Percentiles rank a stretch among this genome's conserved stretches.
These are phyloP conservation scores for Raphidocelis subcapitata DNA, from an alignment of 139 green algal species.

Conservation along the genomic window DNA sequence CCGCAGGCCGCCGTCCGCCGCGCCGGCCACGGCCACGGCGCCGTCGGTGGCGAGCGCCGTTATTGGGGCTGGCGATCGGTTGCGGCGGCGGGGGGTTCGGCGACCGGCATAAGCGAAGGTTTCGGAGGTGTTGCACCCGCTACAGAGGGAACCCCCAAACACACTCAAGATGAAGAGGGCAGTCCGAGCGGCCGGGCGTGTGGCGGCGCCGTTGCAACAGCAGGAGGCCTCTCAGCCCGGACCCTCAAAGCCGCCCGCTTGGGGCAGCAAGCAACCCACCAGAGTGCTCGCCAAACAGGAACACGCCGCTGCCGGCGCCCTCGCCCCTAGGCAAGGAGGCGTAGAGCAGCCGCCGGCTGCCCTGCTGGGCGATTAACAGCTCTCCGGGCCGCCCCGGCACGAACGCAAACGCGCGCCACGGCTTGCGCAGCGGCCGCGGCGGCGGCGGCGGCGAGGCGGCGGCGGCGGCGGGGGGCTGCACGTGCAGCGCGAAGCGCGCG, in stretches of 20 bases:
- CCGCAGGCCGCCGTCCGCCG: conserved; percentile 1
- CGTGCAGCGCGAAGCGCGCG: conserved; percentile 13
- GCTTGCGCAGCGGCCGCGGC: neutral
- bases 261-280: too few species aligned
- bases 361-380: conserved; percentile 11
- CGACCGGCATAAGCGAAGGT: neutral
- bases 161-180: neutral
- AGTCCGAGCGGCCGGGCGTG: too few species aligned
- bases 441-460: neutral
- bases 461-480: neutral
- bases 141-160: neutral
- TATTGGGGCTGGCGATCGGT: neutral
- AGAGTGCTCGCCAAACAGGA: conserved; percentile 19
- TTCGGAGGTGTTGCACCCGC: neutral
- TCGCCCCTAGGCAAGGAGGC: conserved; percentile 4
- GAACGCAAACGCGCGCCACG: conserved; percentile 19
- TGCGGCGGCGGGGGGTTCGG: neutral
- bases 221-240: too few species aligned
- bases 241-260: too few species aligned
- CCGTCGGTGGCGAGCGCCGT: conserved; percentile 9
- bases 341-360: conserved; percentile 23
- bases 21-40: conserved; percentile 17
- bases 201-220: too few species aligned
- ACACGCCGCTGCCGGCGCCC: neutral
- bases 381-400: conserved; percentile 24